A percentile compares a stretch with the other conserved stretches of the same genome.
phyloP scores from a whole-genome alignment of 768 basidiomycete species.

The Omphalotus guepiniiformis region DNA sequence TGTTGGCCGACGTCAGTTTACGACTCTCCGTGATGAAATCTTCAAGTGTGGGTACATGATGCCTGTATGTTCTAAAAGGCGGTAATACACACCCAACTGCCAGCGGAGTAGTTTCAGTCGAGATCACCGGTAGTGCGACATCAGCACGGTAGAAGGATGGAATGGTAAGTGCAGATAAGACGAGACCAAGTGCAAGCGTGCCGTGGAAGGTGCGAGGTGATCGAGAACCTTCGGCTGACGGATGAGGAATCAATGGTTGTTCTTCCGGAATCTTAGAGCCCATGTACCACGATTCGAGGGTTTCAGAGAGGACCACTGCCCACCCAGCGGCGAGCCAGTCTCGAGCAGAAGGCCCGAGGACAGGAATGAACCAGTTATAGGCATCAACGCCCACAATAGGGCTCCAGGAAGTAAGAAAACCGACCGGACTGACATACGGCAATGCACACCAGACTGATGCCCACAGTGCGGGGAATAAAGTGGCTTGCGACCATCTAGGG shows the following conservation, averaged over 20 bases:
- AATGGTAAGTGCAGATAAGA: slow-evolving; percentile 43
- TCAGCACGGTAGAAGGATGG: slow-evolving; percentile 49
- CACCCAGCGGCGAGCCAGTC: slow-evolving; percentile 79
- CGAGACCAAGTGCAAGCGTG: slow-evolving; percentile 31
- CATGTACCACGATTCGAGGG: slow-evolving; percentile 55
- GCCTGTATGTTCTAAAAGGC: slow-evolving; percentile 33
- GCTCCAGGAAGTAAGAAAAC: slow-evolving; percentile 70
- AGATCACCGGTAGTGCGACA: slow-evolving; percentile 20
- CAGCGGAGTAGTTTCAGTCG: slow-evolving; percentile 44
- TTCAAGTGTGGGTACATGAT: slow-evolving; percentile 39
- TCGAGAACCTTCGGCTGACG: not conserved
- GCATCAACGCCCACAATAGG: slow-evolving; percentile 47
- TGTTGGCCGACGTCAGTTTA: slow-evolving; percentile 42
- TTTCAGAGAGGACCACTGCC: slow-evolving; percentile 61
- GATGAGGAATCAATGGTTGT: slow-evolving; percentile 2
- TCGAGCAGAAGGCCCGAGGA: slow-evolving; percentile 53
- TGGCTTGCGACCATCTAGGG: slow-evolving; percentile 39
- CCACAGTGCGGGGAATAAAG: slow-evolving; percentile 71
- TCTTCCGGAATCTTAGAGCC: slow-evolving; percentile 22
- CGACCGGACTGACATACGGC: slow-evolving; percentile 59
- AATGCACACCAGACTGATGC: slow-evolving; percentile 52
- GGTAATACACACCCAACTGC: slow-evolving; percentile 69
- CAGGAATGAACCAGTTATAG: slow-evolving; percentile 62
- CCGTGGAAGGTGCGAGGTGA: slow-evolving; percentile 18
- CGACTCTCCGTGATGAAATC: slow-evolving; percentile 61